Evolutionary conservation across 1,284 basidiomycete species (phyloP).

Genomic region (Cutaneotrichosporon sp.): DNA sequence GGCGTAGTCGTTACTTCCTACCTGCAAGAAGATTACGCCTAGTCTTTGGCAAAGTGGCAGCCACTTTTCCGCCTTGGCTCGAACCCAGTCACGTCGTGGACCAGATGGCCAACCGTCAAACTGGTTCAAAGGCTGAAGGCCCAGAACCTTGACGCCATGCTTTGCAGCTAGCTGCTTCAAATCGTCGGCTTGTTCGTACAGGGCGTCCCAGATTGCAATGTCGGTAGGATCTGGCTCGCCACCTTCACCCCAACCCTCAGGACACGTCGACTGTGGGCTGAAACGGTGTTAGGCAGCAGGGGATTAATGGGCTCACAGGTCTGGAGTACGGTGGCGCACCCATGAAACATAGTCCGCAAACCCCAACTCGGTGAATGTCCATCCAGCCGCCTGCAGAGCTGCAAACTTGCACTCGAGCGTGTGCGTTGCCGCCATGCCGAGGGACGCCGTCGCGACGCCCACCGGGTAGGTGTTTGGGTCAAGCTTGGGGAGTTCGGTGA

Average conservation of each 20-base stretch:
- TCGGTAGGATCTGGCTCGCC: constrained; percentile 20
- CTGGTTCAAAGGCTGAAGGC: constrained; percentile 19
- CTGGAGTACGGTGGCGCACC: constrained; percentile 14
- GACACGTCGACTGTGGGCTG: constrained; percentile 13
- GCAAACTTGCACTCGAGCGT: constrained; percentile 21
- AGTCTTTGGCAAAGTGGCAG: constrained; percentile 10
- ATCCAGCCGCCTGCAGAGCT: constrained; percentile 18
- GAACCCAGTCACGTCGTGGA: constrained; percentile 8
- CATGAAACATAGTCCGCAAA: constrained; percentile 20
- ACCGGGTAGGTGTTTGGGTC: not conserved
- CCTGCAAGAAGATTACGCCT: constrained; percentile 8
- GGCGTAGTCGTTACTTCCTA: constrained; percentile 21
- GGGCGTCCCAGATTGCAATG: constrained; percentile 8
- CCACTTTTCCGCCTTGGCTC: constrained; percentile 15
- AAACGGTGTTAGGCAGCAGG: not conserved
- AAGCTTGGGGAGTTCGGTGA: not conserved
- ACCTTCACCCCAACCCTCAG: constrained; percentile 10
- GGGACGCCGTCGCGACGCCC: constrained; percentile 17
- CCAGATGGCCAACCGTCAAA: constrained; percentile 16
- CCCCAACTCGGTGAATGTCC: constrained; percentile 14
- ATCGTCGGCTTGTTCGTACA: constrained; percentile 8
- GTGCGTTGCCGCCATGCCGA: constrained; percentile 17
- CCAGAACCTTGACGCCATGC: constrained; percentile 7
- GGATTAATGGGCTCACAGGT: constrained; percentile 16
- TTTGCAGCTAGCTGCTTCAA: constrained; percentile 1